Conservation (phyloP, 305 asterid species). For the Plantago coronopus region DNA sequence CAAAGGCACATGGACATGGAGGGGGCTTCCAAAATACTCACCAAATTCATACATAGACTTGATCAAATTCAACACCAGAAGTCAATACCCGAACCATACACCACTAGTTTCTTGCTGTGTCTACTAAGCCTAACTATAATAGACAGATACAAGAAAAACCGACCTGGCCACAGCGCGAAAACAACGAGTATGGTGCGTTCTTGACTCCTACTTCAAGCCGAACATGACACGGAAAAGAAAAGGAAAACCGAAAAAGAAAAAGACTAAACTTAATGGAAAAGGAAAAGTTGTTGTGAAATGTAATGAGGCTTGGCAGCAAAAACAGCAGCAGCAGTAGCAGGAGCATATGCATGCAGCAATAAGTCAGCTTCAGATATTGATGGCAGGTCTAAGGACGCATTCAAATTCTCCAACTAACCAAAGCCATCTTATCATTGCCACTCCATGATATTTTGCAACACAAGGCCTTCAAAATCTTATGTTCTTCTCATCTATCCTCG, state of each 20-base stretch:
- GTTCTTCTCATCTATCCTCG: too few relatives aligned
- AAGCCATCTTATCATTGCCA: neutral
- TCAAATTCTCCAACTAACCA: conserved; percentile 11
- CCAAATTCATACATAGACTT: conserved; percentile 14
- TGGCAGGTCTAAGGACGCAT: conserved; percentile 7
- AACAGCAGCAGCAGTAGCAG: conserved; percentile 14
- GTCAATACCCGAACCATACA: conserved; percentile 99
- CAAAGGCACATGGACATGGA: neutral
- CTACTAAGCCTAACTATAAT: conserved; percentile 11
- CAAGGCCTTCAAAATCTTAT: neutral
- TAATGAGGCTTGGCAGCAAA: conserved; percentile 12
- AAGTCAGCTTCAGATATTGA: conserved; percentile 15
- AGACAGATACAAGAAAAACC: neutral
- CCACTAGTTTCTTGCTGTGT: conserved; percentile 32
- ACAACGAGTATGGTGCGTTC: conserved; percentile 77
- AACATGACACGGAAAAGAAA: neutral
- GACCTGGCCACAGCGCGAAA: conserved; percentile 27
- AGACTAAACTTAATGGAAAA: neutral
- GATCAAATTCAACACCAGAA: conserved; percentile 39
- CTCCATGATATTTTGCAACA: conserved; percentile 1
- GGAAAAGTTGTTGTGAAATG: conserved; percentile 16
- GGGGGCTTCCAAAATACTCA: neutral
- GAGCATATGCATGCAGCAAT: conserved; percentile 14
- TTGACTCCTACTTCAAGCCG: conserved; percentile 38
- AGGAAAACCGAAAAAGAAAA: neutral